A percentile compares a stretch with the other conserved stretches of the same genome.
Evolutionary conservation across 495 filamentous ascomycete species (phyloP).

Genomic region (Penicillium arizonense): DNA sequence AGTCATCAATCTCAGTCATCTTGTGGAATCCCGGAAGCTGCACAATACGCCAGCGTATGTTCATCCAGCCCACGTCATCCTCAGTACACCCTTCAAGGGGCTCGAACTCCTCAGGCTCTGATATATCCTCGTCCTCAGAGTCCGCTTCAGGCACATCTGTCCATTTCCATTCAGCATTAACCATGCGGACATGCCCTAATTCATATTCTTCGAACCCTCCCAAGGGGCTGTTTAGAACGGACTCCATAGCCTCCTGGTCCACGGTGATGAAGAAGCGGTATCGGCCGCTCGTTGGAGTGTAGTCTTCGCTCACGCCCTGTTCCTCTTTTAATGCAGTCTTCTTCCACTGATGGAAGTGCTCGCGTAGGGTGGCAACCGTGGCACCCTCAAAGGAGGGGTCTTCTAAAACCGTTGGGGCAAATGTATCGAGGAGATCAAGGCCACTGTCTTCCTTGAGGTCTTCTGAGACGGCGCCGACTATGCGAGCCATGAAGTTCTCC

Average conservation of each 20-base stretch:
- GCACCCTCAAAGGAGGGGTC: slow-evolving; percentile 29
- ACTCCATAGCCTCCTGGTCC: slow-evolving; percentile 25
- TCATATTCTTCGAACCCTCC: slow-evolving; percentile 2
- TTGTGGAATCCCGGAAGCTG: not conserved
- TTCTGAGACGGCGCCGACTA: slow-evolving; percentile 9
- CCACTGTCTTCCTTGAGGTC: slow-evolving; percentile 21
- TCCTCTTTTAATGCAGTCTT: slow-evolving; percentile 15
- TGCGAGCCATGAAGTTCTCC: slow-evolving; percentile 20
- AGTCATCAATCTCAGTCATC: slow-evolving; percentile 3
- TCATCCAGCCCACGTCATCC: slow-evolving; percentile 32
- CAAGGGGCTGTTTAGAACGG: slow-evolving; percentile 14
- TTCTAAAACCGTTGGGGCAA: slow-evolving; percentile 28
- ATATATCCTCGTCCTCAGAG: slow-evolving; percentile 3
- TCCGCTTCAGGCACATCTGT: slow-evolving; percentile 2
- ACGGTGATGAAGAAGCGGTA: slow-evolving; percentile 28
- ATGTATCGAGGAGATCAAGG: slow-evolving; percentile 26
- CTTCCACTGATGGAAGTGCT: slow-evolving; percentile 28
- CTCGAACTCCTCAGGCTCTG: slow-evolving; percentile 8
- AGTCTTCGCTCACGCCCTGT: slow-evolving; percentile 5
- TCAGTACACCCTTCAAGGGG: slow-evolving; percentile 25
- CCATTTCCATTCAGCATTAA: slow-evolving; percentile 18
- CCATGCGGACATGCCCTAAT: slow-evolving; percentile 19
- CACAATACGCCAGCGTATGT: slow-evolving; percentile 7
- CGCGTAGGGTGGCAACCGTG: slow-evolving; percentile 18
- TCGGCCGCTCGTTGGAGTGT: slow-evolving; percentile 6